Percentiles rank a stretch among this genome's conserved stretches.
Evolutionary conservation across 2,329 filamentous ascomycete genomes (phyloP).

Genomic region (Cercospora sesami): DNA sequence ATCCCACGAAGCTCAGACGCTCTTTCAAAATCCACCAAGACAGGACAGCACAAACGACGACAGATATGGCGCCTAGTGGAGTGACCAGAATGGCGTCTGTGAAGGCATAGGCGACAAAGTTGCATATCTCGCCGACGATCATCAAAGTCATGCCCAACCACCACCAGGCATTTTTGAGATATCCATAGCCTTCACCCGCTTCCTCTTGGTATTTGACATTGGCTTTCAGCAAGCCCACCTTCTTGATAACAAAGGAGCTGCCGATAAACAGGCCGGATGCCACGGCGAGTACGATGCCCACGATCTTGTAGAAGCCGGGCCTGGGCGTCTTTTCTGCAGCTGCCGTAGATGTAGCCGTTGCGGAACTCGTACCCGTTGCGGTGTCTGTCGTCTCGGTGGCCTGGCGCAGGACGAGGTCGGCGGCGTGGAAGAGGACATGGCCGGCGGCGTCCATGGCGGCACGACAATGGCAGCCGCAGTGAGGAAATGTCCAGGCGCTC

Average conservation of each 20-base stretch:
- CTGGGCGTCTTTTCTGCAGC: constrained; percentile 37
- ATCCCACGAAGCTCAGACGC: constrained; percentile 89
- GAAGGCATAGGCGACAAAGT: constrained; percentile 95
- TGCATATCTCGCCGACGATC: constrained; percentile 95
- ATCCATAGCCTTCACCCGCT: constrained; percentile 94
- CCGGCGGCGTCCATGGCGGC: constrained; percentile 48
- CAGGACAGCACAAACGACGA: constrained; percentile 87
- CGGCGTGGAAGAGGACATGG: constrained; percentile 41
- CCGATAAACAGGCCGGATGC: constrained; percentile 91
- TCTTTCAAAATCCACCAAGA: constrained; percentile 96
- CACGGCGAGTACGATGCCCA: constrained; percentile 83
- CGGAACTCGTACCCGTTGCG: constrained; percentile 24
- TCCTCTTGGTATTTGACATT: constrained; percentile 97
- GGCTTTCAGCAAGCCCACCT: constrained; percentile 83
- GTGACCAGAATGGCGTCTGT: constrained; percentile 96
- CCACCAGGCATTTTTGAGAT: constrained; percentile 93
- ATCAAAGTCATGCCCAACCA: constrained; percentile 95
- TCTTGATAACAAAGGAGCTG: constrained; percentile 92
- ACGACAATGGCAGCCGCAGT: background rate
- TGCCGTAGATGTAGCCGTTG: constrained; percentile 30
- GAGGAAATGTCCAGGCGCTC: background rate
- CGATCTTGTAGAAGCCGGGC: constrained; percentile 71
- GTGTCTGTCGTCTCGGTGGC: constrained; percentile 38
- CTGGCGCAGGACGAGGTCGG: constrained; percentile 46
- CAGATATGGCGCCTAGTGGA: constrained; percentile 83